Base-by-base conservation (phyloP, 1,284 basidiomycete genomes). In the Entoloma clypeatum region DNA sequence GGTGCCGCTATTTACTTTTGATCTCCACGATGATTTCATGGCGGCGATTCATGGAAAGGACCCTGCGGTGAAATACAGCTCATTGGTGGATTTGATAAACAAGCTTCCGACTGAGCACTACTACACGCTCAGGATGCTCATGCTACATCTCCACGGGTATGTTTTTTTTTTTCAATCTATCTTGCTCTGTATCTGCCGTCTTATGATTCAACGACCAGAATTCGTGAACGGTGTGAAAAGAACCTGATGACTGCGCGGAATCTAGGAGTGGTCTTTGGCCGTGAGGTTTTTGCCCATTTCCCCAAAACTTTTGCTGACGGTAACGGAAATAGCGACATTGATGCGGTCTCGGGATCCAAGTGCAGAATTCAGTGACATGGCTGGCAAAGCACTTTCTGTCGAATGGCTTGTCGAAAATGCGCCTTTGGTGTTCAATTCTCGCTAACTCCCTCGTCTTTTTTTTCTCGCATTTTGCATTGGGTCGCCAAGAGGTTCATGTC, bases 231-330 rank as follows among this genome's bases (percentile, higher is more conserved):
- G 26, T 78, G 75, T 43, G 79, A 82, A 17, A 71, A 73, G 45
- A 99, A 99, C 62, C 73, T 93, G 39, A 99, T 99, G 96, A 92
- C 83, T 36, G 85, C 92, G 3, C 79, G 92, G 49, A 99, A 99
- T 57, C 68, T 99, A 14, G 96, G 96, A n/a, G 92, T 98, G n/a
- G 93, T 99, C 29, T 98, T 99, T 68, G 96, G 96, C 52, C 95
- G 93, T 97, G 63, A 70, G 92, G n/a, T n/a, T n/a, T 84, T 9
- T 31, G 42, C 14, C 36, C 36, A 19, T 17, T 35, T 27, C 40
- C 31, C 19, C 21, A n/a, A 7, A 13, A n/a, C 24, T 38, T 9
- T 21, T 36, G 28, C 34, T 28, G 43, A 29, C 47, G 61, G 8
- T 51, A 19, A 17, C n/a, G 35, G 52, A 24, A 48, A 6, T 56